phyloP scores from a whole-genome alignment of 192 early-diverging fungal genomes.

The Cetraspora pellucida region DNA sequence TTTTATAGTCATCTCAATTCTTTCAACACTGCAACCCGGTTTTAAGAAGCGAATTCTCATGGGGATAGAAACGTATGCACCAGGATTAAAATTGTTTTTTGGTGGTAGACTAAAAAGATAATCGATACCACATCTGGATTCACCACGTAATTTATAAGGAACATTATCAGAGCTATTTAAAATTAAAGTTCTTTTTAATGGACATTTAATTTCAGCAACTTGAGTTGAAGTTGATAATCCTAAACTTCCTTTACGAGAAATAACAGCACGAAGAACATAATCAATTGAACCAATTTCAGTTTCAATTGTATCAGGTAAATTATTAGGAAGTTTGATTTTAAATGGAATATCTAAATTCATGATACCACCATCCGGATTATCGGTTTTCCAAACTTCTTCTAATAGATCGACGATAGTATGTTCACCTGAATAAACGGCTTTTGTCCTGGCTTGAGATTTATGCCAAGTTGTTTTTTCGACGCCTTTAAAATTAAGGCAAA shows the following conservation, averaged over 20 bases:
- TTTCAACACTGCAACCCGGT: slow-evolving; percentile 30
- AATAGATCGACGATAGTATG: slow-evolving; percentile 20
- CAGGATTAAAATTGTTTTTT: slow-evolving; percentile 30
- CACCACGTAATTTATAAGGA: slow-evolving; percentile 29
- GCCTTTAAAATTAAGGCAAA: slow-evolving; percentile 17
- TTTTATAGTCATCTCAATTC: slow-evolving; percentile 28
- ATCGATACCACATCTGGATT: slow-evolving; percentile 24
- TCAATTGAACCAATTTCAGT: slow-evolving; percentile 15
- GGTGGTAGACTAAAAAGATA: slow-evolving; percentile 30
- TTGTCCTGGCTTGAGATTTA: slow-evolving; percentile 30
- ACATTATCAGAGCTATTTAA: background rate
- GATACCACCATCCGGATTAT: background rate
- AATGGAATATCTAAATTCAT: slow-evolving; percentile 17
- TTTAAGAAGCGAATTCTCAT: slow-evolving; percentile 30
- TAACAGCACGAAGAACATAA: slow-evolving; percentile 17
- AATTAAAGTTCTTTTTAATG: slow-evolving; percentile 1
- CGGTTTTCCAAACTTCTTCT: background rate
- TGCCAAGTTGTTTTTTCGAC: slow-evolving; percentile 29
- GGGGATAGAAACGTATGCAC: slow-evolving; percentile 26
- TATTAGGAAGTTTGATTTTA: slow-evolving; percentile 25
- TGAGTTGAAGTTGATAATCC: background rate
- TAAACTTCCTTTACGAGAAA: slow-evolving; percentile 4
- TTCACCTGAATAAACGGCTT: slow-evolving; percentile 9
- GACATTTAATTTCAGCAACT: slow-evolving; percentile 23
- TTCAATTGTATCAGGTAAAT: slow-evolving; percentile 25